Evolutionary conservation across 805 yeast genomes (phyloP), one percentile per base, ranked within the genome.

Genomic region (Lachancea lanzarotensis): DNA sequence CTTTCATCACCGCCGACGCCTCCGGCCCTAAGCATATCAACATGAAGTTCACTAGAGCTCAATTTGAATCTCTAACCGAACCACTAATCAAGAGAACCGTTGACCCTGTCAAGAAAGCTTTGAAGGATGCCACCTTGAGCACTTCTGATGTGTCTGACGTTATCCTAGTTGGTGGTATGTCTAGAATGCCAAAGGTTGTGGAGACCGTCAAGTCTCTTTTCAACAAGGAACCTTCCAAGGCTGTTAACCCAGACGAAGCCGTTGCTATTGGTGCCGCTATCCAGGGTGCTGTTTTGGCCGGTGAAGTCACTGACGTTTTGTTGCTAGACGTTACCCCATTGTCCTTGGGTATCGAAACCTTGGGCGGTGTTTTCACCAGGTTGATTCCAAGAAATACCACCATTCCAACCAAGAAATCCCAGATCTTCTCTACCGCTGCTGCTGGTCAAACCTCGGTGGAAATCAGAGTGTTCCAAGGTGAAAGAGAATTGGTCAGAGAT

Each of bases 391-490:
- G 93, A 69, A 84, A 89, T 82, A 89, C 97, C 58, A 89, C 97
- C 52, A 88, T 89, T 56, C 97, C 97, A 70, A 88, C 96, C 60
- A 87, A 88, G 81, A 89, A 89, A 75, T 85, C 95, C 40, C 96
- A 89, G 76, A 81, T 89, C 62, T 89, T 90, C 84, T 87, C 95
- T 45, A 88, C 96, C 60, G 96, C 96, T 53, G 89, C 95, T 54
- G 84, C 91, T 59, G 96, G 96, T 68, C 96, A 88, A 78, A 88
- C 96, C 54, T 84, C 95, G 60, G 95, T 88, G 59, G 95, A 88
- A 76, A 89, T 89, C 74, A 84, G 96, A 75, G 97, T 89, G 50
- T 90, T 87, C 96, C 96, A 89, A 77, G 97, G 97, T 78, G 97
- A 89, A 79, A 86, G 97, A 79, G 96, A 89, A 75, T 82, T 90